Percentiles rank a stretch among this genome's conserved stretches.
Evolutionary conservation across 2,329 filamentous ascomycete genomes (phyloP).

Genomic region (Neobulgaria alba): DNA sequence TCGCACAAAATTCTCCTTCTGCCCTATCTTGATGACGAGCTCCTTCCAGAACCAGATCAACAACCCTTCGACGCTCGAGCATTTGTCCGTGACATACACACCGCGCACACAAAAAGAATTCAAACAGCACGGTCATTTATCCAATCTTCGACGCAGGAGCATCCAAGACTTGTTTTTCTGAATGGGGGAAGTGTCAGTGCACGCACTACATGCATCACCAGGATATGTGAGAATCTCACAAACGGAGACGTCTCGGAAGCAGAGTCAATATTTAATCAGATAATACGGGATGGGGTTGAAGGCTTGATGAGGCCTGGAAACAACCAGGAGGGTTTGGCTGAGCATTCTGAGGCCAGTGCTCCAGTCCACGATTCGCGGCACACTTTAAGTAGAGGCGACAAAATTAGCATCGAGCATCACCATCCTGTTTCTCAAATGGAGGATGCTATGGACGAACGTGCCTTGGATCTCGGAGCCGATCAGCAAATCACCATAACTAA

Average conservation of each 20-base stretch:
- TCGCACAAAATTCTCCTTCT: slow-evolving; percentile 51
- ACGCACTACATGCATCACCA: slow-evolving; percentile 43
- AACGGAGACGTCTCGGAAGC: slow-evolving; percentile 41
- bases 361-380: no score
- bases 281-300: slow-evolving; percentile 41
- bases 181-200: slow-evolving; percentile 50
- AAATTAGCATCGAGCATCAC: no score
- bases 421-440: no score
- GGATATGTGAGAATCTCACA: slow-evolving; percentile 45
- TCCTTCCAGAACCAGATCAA: slow-evolving; percentile 25
- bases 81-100: slow-evolving; percentile 42
- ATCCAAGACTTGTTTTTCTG: slow-evolving; percentile 50
- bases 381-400: no score
- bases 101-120: slow-evolving; percentile 39
- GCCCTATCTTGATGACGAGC: slow-evolving; percentile 29
- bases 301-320: slow-evolving; percentile 26
- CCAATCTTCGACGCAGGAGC: slow-evolving; percentile 34
- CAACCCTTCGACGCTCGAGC: slow-evolving; percentile 31
- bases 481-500: no score
- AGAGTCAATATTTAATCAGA: slow-evolving; percentile 40
- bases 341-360: slow-evolving; percentile 42
- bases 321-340: neutral
- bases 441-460: no score
- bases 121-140: slow-evolving; percentile 45
- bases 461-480: no score